Conservation (phyloP, 164 flowering plant genomes). For the Chimonanthus salicifolius region DNA sequence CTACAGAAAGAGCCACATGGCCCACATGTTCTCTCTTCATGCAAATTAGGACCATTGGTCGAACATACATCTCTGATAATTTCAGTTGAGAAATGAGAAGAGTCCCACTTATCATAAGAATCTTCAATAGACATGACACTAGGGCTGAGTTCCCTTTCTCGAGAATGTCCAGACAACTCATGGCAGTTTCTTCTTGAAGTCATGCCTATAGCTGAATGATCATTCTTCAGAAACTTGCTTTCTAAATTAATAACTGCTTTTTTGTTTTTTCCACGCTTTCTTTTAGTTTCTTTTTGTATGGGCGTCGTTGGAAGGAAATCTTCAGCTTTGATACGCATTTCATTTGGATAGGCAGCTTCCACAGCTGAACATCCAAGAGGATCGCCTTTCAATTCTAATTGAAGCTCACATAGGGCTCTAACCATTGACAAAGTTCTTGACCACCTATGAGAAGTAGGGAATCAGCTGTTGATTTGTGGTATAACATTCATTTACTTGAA, state of each 20-base stretch:
- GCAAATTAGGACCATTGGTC: background rate
- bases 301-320: conserved; percentile 38
- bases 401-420: conserved; percentile 48
- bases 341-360: conserved; percentile 7
- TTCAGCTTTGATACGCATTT: conserved; percentile 7
- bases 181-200: background rate
- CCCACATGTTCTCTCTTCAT: background rate
- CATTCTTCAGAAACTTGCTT: conserved; percentile 12
- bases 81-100: background rate
- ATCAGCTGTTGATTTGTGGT: background rate
- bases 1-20: background rate
- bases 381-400: conserved; percentile 27
- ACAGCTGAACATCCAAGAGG: conserved; percentile 2
- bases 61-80: background rate
- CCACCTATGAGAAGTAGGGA: conserved; percentile 32
- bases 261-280: conserved; percentile 8
- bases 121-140: conserved; percentile 9
- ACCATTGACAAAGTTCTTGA: conserved; percentile 55
- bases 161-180: background rate
- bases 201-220: conserved; percentile 6
- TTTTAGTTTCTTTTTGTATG: conserved; percentile 27
- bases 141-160: conserved; percentile 2
- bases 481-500: background rate
- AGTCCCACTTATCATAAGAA: background rate
- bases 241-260: conserved; percentile 7